Evolutionary conservation across 345 rosid genomes (phyloP).

Genomic region (Erucastrum elatum): DNA sequence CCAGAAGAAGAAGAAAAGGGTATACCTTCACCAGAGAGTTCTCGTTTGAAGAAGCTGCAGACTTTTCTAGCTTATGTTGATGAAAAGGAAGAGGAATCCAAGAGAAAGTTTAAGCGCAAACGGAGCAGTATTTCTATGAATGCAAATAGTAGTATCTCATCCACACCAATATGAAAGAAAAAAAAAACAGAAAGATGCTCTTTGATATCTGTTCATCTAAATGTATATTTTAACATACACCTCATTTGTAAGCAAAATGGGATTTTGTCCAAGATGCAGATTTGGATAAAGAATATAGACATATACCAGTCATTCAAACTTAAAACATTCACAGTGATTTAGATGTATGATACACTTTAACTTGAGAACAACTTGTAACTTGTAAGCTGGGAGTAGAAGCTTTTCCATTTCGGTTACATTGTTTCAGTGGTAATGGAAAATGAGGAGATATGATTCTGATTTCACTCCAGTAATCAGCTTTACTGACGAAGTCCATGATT

Average conservation of each 20-base stretch:
- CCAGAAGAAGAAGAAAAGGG: constrained; percentile 28
- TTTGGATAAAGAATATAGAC: background rate
- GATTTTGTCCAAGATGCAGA: background rate
- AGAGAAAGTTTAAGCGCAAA: constrained; percentile 59
- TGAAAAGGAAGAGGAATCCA: constrained; percentile 50
- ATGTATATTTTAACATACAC: constrained; percentile 3
- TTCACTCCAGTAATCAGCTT: background rate
- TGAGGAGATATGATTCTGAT: background rate
- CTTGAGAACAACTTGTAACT: background rate
- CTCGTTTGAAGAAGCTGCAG: constrained; percentile 51
- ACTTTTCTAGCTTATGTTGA: constrained; percentile 64
- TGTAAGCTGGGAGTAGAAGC: background rate
- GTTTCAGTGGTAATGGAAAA: background rate
- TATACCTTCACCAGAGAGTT: constrained; percentile 33
- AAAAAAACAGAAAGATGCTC: background rate
- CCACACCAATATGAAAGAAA: constrained; percentile 15
- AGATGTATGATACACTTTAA: background rate
- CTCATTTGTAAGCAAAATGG: constrained; percentile 9
- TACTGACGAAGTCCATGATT: background rate
- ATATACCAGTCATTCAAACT: background rate
- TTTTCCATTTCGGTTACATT: background rate
- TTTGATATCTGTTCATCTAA: background rate
- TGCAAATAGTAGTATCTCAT: constrained; percentile 6
- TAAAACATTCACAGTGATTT: background rate
- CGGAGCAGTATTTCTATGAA: constrained; percentile 39